Percentiles rank a stretch among this genome's conserved stretches.
Evolutionary conservation across 768 basidiomycete species (phyloP).

Genomic region (Collybia mongolica): DNA sequence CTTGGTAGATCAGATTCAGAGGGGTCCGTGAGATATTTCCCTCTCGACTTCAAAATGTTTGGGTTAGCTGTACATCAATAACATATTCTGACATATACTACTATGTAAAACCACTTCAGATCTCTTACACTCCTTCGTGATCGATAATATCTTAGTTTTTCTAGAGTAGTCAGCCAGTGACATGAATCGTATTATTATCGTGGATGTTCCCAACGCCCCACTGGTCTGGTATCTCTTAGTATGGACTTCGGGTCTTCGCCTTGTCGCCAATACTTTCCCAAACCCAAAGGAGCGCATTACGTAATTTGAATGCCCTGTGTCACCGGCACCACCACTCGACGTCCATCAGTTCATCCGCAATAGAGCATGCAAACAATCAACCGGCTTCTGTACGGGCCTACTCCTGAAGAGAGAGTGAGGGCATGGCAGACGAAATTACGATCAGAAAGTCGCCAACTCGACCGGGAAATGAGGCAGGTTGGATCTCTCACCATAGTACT

Average conservation of each 20-base stretch:
- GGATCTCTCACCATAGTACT: constrained; percentile 23
- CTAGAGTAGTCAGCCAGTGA: no score
- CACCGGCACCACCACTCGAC: no score
- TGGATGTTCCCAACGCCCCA: no score
- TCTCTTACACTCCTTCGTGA: no score
- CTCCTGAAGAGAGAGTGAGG: constrained; percentile 90
- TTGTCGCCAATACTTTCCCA: no score
- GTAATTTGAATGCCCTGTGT: no score
- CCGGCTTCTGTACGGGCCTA: constrained; percentile 93
- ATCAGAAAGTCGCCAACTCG: constrained; percentile 76
- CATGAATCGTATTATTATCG: no score
- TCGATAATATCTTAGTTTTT: no score
- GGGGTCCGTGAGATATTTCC: constrained; percentile 26
- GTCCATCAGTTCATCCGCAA: neutral
- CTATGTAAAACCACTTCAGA: neutral
- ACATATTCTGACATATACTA: neutral
- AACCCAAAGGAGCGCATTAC: no score
- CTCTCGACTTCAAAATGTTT: neutral
- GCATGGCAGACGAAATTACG: constrained; percentile 91
- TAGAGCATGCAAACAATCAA: constrained; percentile 79
- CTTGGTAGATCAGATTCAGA: constrained; percentile 61
- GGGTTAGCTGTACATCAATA: neutral
- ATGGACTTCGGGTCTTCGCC: no score
- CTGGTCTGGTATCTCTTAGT: no score
- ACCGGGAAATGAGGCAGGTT: constrained; percentile 96